Percentiles rank a stretch among this genome's conserved stretches.
phyloP scores from a whole-genome alignment of 176 grass and related monocot species.

The Zea luxurians region DNA sequence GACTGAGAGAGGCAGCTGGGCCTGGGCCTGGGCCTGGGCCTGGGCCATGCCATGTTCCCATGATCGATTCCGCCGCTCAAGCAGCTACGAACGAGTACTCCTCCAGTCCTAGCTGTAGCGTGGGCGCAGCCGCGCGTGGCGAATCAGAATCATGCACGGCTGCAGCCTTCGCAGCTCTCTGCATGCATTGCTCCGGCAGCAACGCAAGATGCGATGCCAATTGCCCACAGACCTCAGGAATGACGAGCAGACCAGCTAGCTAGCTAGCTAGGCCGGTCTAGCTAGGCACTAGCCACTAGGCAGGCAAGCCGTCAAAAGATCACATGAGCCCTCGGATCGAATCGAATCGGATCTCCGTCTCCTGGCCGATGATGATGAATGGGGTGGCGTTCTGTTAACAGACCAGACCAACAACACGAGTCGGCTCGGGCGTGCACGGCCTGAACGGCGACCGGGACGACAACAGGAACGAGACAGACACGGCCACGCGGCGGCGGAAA shows the following conservation, averaged over 20 bases:
- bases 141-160: not conserved
- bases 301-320: constrained; percentile 28
- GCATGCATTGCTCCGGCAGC: not conserved
- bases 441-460: not conserved
- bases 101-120: not conserved
- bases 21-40: too few relatives aligned
- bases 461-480: not conserved
- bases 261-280: not conserved
- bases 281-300: not conserved
- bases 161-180: not conserved
- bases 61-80: not conserved
- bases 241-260: not conserved
- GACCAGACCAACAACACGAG: too few relatives aligned
- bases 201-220: not conserved
- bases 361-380: not conserved
- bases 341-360: not conserved
- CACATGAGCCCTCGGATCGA: constrained; percentile 9
- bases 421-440: not conserved
- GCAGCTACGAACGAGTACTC: not conserved
- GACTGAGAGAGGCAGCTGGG: not conserved
- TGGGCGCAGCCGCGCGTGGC: not conserved
- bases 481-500: not conserved
- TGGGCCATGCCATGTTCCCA: too few relatives aligned
- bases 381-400: too few relatives aligned
- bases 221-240: not conserved